Evolutionary conservation across 1,284 basidiomycete species (phyloP), one percentile per base, ranked within the genome.

Genomic region (Tilletiopsis washingtonensis): DNA sequence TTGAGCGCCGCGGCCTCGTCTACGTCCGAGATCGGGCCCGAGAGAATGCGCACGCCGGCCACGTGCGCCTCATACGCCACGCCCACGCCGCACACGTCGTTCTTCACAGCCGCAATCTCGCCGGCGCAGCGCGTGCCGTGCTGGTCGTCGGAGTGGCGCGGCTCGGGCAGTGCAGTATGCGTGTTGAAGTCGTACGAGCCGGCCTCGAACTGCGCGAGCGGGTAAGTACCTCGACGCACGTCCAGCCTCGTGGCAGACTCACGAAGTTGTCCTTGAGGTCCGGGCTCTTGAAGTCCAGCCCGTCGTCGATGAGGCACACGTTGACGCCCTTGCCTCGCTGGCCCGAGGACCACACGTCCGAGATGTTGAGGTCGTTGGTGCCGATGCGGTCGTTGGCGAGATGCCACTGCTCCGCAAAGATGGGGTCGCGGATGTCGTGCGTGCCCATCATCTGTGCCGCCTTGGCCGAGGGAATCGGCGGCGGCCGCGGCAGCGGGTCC

Each of bases 41-140:
- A 96, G 41, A 98, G 82, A 61, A 98, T 99, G 45, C 94, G 86
- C 29, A 98, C 80, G 19, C 91, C 94, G 14, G 94, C 87, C 47
- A 98, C 84, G 64, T 88, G 86, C 41, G 91, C 84, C 5, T 85
- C 78, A 71, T 94, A 91, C 1, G 94, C 90, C 44, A 99, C 87
- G 19, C 94, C 94, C 5, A 98, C 80, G 25, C 94, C 94, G 70
- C 94, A 99, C 0, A 86, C 86, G 54, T 88, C 84, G 76, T 98
- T 98, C 74, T 87, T 90, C n/a, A 81, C 82, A 1, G 94, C 94
- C n/a, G 88, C 91, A 48, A 99, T 84, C 75, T 99, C 94, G 26
- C 94, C 94, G 1, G 93, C 93, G 73, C 94, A 99, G 2, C 94
- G 85, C 0, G 94, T 99, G 15, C 94, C 94, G 71, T 99, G 94